Conservation (phyloP, 23 red algal species). For the Chondrus crispus region DNA sequence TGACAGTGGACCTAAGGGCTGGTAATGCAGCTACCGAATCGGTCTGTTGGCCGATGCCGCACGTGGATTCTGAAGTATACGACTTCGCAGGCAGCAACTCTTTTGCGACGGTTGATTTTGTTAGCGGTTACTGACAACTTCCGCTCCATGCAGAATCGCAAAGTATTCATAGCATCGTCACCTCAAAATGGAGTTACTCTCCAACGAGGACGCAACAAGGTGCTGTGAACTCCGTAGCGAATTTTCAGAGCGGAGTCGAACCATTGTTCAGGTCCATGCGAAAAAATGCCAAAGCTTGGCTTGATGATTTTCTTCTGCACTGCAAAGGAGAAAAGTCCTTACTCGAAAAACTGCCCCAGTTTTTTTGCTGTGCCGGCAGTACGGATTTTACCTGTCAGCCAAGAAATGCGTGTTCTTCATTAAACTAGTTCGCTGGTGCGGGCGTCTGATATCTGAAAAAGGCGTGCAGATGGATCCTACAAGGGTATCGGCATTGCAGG, state of each 20-base stretch:
- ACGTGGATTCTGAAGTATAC: neutral
- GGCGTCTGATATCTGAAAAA: neutral
- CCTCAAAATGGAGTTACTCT: neutral
- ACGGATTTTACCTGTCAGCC: neutral
- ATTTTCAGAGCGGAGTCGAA: neutral
- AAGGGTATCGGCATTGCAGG: neutral
- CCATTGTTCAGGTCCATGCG: neutral
- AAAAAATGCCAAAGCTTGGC: neutral
- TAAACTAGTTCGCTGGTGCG: neutral
- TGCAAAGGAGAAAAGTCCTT: neutral
- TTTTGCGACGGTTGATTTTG: slow-evolving; percentile 20
- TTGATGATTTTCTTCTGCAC: slow-evolving; percentile 27
- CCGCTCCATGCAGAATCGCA: neutral
- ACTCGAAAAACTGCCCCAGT: neutral
- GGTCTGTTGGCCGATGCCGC: slow-evolving; percentile 26
- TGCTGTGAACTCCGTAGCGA: neutral
- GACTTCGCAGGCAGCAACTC: slow-evolving; percentile 1
- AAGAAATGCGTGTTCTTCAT: neutral
- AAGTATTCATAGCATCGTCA: neutral
- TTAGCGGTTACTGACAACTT: slow-evolving; percentile 3
- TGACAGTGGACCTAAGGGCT: slow-evolving; percentile 6
- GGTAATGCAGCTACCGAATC: neutral
- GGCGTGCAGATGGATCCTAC: neutral
- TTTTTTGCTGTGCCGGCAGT: neutral
- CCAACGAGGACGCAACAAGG: neutral